These are phyloP conservation scores for Magnolia kwangsiensis DNA, from an alignment of 164 flowering plant species.

Conservation along the genomic window DNA sequence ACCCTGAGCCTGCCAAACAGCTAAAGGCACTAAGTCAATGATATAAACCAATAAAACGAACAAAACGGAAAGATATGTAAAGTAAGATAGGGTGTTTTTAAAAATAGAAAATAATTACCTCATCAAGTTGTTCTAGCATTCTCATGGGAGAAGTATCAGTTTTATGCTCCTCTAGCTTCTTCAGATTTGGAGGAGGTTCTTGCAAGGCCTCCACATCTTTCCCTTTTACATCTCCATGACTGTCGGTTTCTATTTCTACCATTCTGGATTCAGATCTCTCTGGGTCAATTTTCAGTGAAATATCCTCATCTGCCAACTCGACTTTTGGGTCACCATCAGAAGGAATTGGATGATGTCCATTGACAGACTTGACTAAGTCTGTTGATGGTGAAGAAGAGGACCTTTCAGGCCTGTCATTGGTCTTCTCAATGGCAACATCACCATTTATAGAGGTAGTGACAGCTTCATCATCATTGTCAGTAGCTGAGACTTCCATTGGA, in stretches of 20 bases:
- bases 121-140: slow-evolving; percentile 90
- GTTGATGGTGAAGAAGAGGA: slow-evolving; percentile 24
- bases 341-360: slow-evolving; percentile 30
- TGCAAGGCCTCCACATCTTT: slow-evolving; percentile 27
- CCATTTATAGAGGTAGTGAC: slow-evolving; percentile 32
- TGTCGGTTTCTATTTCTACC: slow-evolving; percentile 25
- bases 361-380: slow-evolving; percentile 24
- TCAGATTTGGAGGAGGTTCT: slow-evolving; percentile 26
- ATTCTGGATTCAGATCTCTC: slow-evolving; percentile 34
- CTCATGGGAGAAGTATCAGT: slow-evolving; percentile 33
- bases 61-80: neutral
- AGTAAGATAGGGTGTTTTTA: neutral
- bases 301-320: slow-evolving; percentile 29
- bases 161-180: slow-evolving; percentile 33
- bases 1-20: slow-evolving; percentile 87
- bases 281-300: slow-evolving; percentile 28
- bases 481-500: slow-evolving; percentile 22
- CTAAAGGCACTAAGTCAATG: slow-evolving; percentile 30
- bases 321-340: slow-evolving; percentile 29
- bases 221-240: slow-evolving; percentile 25
- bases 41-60: slow-evolving; percentile 13
- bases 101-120: slow-evolving; percentile 47
- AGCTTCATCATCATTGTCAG: slow-evolving; percentile 24
- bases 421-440: slow-evolving; percentile 31
- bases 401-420: slow-evolving; percentile 28